Evolutionary conservation across 495 filamentous ascomycete species (phyloP).

Genomic region (Podospora comata): DNA sequence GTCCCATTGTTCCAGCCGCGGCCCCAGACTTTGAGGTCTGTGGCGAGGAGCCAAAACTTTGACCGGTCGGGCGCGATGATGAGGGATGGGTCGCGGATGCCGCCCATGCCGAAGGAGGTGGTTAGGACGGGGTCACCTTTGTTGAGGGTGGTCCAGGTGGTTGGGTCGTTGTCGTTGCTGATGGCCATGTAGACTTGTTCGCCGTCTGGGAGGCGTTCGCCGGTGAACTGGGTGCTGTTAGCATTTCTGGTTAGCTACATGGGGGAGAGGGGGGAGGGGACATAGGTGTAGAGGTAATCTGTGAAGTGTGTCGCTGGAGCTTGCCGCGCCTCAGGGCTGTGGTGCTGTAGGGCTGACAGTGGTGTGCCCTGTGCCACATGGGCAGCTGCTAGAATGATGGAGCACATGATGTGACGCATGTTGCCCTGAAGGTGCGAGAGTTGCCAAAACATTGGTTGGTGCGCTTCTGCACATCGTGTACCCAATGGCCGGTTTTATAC

Average conservation of each 20-base stretch:
- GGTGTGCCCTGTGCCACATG: background rate
- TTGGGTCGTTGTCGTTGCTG: conserved; percentile 15
- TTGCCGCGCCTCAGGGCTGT: background rate
- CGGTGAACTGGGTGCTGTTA: conserved; percentile 9
- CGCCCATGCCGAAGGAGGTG: conserved; percentile 3
- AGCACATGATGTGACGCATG: background rate
- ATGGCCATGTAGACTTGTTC: conserved; percentile 13
- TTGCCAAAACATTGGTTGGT: background rate
- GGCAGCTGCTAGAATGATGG: background rate
- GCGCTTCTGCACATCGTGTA: background rate
- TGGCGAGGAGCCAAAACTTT: conserved; percentile 11
- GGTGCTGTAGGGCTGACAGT: background rate
- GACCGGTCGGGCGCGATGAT: conserved; percentile 9
- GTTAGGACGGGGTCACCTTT: conserved; percentile 7
- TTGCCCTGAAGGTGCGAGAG: background rate
- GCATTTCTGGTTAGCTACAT: background rate
- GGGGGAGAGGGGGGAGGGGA: background rate
- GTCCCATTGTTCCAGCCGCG: conserved; percentile 11
- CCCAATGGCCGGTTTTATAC: background rate
- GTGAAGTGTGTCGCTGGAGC: background rate
- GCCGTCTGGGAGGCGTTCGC: conserved; percentile 12
- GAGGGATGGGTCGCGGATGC: conserved; percentile 14
- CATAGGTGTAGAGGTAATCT: background rate
- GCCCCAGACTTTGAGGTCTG: conserved; percentile 14
- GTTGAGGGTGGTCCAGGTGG: conserved; percentile 12